Conservation (phyloP, 148 eudicot genomes). For the Gaultheria prostrata region DNA sequence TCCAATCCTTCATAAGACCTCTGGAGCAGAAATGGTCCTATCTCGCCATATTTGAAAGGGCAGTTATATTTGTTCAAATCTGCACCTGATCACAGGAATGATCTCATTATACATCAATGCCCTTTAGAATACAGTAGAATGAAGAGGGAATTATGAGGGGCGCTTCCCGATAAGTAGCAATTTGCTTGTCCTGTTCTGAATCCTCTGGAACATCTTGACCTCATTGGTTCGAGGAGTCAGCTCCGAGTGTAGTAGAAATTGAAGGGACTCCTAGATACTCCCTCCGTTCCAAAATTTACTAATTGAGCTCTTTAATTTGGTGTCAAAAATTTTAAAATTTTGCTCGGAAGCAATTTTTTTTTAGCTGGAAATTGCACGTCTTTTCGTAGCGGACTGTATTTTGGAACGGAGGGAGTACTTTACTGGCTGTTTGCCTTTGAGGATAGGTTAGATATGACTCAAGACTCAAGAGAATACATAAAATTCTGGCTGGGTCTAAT, state of each 20-base stretch:
- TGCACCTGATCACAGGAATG: background rate
- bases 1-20: background rate
- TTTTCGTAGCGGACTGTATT: too few species aligned
- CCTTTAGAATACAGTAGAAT: background rate
- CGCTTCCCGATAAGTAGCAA: background rate
- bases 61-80: background rate
- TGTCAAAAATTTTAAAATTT: too few species aligned
- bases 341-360: too few species aligned
- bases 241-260: background rate
- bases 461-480: background rate
- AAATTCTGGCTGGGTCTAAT: background rate
- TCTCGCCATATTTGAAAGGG: background rate
- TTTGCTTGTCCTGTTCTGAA: background rate
- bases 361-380: too few species aligned
- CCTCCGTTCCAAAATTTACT: too few species aligned
- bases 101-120: background rate
- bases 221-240: background rate
- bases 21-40: background rate
- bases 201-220: background rate
- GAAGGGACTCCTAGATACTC: background rate
- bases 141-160: background rate
- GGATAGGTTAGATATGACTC: constrained; percentile 6
- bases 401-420: background rate
- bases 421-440: background rate
- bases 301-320: too few species aligned